Conservation (phyloP, 768 basidiomycete genomes). For the Auricularia sp. region DNA sequence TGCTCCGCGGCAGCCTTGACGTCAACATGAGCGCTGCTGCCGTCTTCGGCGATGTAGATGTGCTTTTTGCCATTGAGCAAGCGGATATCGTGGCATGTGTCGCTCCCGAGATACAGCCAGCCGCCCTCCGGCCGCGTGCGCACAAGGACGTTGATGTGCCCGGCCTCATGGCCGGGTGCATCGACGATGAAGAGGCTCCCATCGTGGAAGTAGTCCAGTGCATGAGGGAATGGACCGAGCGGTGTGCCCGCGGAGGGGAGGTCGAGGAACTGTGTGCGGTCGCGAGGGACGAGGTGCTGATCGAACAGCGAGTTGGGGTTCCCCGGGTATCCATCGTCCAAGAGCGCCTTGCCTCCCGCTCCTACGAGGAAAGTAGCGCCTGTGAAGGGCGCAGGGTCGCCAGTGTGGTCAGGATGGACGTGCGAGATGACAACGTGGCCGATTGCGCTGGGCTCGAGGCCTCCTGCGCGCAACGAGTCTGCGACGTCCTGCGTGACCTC, state of each 20-base stretch:
- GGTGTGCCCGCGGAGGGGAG: conserved; percentile 23
- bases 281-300: conserved; percentile 15
- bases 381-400: conserved; percentile 7
- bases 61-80: conserved; percentile 35
- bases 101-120: conserved; percentile 49
- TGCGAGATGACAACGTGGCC: conserved; percentile 6
- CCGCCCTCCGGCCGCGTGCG: conserved; percentile 30
- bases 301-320: neutral
- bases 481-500: conserved; percentile 5
- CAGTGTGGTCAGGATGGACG: conserved; percentile 11
- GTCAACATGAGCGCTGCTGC: conserved; percentile 11
- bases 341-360: neutral
- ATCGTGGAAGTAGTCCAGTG: conserved; percentile 47
- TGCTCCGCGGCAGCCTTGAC: neutral
- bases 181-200: conserved; percentile 50
- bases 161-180: conserved; percentile 44
- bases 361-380: conserved; percentile 10
- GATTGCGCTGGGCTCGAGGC: conserved; percentile 6
- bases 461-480: conserved; percentile 8
- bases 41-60: conserved; percentile 15
- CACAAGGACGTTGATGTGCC: conserved; percentile 44
- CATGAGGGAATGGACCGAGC: conserved; percentile 40
- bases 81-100: conserved; percentile 46
- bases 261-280: conserved; percentile 27
- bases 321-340: conserved; percentile 6